A percentile compares a stretch with the other conserved stretches of the same genome.
phyloP scores from a whole-genome alignment of 2,329 filamentous ascomycete genomes.

The Dactylella cylindrospora region DNA sequence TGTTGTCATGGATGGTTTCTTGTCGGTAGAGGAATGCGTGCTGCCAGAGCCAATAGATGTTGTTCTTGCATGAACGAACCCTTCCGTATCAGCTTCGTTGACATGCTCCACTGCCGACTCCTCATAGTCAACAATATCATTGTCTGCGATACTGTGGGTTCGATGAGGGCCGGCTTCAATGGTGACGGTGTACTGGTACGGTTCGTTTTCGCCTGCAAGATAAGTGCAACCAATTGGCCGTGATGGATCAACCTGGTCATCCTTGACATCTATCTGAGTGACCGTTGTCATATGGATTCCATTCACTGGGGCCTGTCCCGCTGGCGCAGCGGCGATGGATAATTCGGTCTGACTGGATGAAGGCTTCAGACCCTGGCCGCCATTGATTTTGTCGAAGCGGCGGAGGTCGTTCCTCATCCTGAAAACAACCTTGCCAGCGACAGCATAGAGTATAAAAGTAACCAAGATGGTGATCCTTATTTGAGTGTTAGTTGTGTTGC shows the following conservation, averaged over 20 bases:
- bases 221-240: slow-evolving; percentile 21
- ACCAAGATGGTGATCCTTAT: slow-evolving; percentile 62
- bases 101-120: slow-evolving; percentile 14
- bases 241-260: slow-evolving; percentile 21
- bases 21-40: slow-evolving; percentile 1
- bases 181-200: slow-evolving; percentile 25
- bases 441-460: slow-evolving; percentile 67
- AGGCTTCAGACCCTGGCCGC: background rate
- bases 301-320: slow-evolving; percentile 56
- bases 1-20: slow-evolving; percentile 23
- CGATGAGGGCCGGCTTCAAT: slow-evolving; percentile 15
- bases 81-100: slow-evolving; percentile 11
- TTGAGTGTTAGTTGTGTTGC: slow-evolving; percentile 37
- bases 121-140: slow-evolving; percentile 25
- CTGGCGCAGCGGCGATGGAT: slow-evolving; percentile 54
- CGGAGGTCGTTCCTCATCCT: slow-evolving; percentile 65
- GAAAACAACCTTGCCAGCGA: slow-evolving; percentile 68
- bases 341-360: slow-evolving; percentile 29
- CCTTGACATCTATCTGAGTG: slow-evolving; percentile 47
- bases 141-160: slow-evolving; percentile 20
- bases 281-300: slow-evolving; percentile 67
- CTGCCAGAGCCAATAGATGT: slow-evolving; percentile 5
- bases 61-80: slow-evolving; percentile 11
- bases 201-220: slow-evolving; percentile 17
- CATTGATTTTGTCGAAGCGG: slow-evolving; percentile 56